Evolutionary conservation across 192 early-diverging fungal genomes (phyloP), one percentile per base, ranked within the genome.

Genomic region (Fimicolochytrium jonesii): DNA sequence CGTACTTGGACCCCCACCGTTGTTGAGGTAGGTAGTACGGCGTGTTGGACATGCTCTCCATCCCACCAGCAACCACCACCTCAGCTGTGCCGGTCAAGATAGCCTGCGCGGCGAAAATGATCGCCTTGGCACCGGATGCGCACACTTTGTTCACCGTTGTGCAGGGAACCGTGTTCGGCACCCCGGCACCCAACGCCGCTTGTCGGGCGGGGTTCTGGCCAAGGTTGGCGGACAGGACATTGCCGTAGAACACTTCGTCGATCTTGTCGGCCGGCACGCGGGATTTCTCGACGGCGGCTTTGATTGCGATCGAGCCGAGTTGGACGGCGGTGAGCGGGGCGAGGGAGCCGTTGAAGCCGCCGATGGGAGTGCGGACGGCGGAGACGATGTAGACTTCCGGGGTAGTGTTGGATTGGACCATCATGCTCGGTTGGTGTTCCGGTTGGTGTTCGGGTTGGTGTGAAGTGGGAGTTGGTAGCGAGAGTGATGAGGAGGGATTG

Each of bases 101-200:
- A 37, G 76, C 37, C 44, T 74, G 91, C 2, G 94, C 77, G 23
- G 88, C 95, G 52, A 97, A 76, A 75, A 88, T 88, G 46, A 95
- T 84, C 0, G 92, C 83, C 81, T 99, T 99, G 92, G 96, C 90
- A 28, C 92, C 97, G 3, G 92, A 94, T 11, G 93, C 94, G 72
- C 97, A 99, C 15, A 99, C 97, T 76, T 98, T 98, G 80, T 97
- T 97, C 69, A 99, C 86, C 53, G 97, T 95, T 5, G 92, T 94
- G 46, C 88, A 90, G 39, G 90, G 88, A 20, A 91, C 92, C 11
- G 87, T 83, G 57, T 86, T 77, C 50, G 86, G 86, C 54, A 89
- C 81, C 22, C 90, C 92, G 32, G 96, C 93, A 59, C 85, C 89
- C 13, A 99, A 72, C 43, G 89, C 87, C 46, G 88, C 96, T 77